Evolutionary conservation across 2,329 filamentous ascomycete species (phyloP).

Genomic region (Aspergillus ruber): DNA sequence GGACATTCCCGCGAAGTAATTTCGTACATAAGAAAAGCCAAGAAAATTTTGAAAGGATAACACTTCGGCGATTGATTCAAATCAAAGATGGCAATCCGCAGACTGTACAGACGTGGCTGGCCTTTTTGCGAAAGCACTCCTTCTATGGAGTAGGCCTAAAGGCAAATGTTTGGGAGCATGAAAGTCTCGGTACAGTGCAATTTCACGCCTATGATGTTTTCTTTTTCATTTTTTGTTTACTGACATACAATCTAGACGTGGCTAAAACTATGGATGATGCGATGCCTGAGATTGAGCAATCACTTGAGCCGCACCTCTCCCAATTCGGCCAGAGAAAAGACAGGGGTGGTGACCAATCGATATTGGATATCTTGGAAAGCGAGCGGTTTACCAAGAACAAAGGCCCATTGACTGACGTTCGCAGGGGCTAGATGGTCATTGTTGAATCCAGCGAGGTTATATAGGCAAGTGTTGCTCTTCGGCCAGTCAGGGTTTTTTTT

Average conservation of each 20-base stretch:
- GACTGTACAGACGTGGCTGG: constrained; percentile 83
- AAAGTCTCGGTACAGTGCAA: constrained; percentile 56
- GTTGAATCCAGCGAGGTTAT: not conserved
- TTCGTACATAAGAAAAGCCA: constrained; percentile 98
- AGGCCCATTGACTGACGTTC: constrained; percentile 28
- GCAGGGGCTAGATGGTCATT: constrained; percentile 15
- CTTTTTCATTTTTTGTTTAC: constrained; percentile 9
- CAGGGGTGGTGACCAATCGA: constrained; percentile 19
- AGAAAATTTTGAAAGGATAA: constrained; percentile 95
- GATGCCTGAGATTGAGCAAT: constrained; percentile 32
- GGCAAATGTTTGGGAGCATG: constrained; percentile 91
- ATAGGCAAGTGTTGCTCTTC: not conserved
- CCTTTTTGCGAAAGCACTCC: constrained; percentile 83
- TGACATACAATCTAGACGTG: constrained; percentile 29
- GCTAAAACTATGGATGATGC: constrained; percentile 35
- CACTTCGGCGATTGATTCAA: constrained; percentile 76
- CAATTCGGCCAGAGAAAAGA: constrained; percentile 37
- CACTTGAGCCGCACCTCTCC: constrained; percentile 34
- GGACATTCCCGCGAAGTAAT: constrained; percentile 82
- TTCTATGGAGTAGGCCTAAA: constrained; percentile 99
- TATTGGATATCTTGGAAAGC: constrained; percentile 31
- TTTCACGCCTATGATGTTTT: not conserved
- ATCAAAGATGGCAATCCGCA: constrained; percentile 88
- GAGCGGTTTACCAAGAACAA: constrained; percentile 32
- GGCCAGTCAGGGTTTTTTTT: not conserved